A percentile compares a stretch with the other conserved stretches of the same genome.
These are phyloP conservation scores for Amyloporia xantha DNA, from an alignment of 768 basidiomycete genomes.

Conservation along the genomic window DNA sequence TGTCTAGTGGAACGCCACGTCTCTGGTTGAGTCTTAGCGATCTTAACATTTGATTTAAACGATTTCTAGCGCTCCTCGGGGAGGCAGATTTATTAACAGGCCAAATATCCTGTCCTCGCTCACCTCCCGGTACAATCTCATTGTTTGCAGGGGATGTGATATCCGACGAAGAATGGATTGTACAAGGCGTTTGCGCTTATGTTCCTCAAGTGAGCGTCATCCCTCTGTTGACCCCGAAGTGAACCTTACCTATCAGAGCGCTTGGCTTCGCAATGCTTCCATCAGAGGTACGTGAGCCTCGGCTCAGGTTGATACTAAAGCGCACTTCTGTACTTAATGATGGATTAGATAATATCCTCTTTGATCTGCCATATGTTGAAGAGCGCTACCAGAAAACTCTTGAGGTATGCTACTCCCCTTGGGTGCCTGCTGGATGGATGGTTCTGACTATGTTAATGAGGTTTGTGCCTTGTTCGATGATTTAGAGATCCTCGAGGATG, in stretches of 20 bases:
- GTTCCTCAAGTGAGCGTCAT: slow-evolving; percentile 63
- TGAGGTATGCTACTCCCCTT: slow-evolving; percentile 44
- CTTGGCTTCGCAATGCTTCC: slow-evolving; percentile 72
- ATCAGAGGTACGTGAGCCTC: slow-evolving; percentile 36
- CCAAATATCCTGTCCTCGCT: slow-evolving; percentile 76
- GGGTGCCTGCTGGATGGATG: not conserved
- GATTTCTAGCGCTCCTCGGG: slow-evolving; percentile 71
- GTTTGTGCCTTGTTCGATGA: slow-evolving; percentile 63
- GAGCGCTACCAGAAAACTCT: slow-evolving; percentile 73
- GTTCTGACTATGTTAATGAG: slow-evolving; percentile 1
- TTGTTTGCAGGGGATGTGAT: slow-evolving; percentile 39
- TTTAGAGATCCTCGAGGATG: slow-evolving; percentile 78
- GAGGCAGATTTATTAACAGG: slow-evolving; percentile 83
- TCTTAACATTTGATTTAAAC: not conserved
- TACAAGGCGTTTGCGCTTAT: slow-evolving; percentile 76
- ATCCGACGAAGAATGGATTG: slow-evolving; percentile 63
- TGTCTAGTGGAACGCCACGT: no score
- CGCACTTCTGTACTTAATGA: no score
- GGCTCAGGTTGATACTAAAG: slow-evolving; percentile 11
- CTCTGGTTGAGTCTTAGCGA: not conserved
- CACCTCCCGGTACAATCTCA: slow-evolving; percentile 74
- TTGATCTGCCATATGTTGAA: slow-evolving; percentile 68
- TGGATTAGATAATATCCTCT: slow-evolving; percentile 78
- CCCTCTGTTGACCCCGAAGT: slow-evolving; percentile 11
- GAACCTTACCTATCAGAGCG: slow-evolving; percentile 22